Conservation (phyloP, 106 monocot genomes). For the Dioscorea zingiberensis region DNA sequence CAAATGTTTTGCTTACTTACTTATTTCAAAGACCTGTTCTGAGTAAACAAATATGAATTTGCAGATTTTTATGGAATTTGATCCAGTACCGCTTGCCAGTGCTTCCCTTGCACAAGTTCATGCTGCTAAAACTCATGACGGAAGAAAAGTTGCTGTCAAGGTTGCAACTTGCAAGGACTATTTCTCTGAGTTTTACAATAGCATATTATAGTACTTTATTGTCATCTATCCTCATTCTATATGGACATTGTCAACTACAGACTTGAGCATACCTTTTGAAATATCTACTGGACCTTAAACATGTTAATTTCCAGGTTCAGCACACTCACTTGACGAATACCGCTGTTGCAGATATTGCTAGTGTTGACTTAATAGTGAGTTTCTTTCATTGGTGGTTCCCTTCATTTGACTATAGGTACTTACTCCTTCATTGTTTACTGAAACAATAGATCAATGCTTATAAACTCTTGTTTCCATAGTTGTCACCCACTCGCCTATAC, state of each 20-base stretch:
- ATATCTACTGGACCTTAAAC: not conserved
- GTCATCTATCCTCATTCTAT: too few species aligned
- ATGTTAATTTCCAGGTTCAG: slow-evolving; percentile 66
- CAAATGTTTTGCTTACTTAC: too few species aligned
- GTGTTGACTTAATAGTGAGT: slow-evolving; percentile 76
- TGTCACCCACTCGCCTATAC: too few species aligned
- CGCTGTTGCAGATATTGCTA: slow-evolving; percentile 85
- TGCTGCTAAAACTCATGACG: slow-evolving; percentile 77
- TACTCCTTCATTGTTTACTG: not conserved
- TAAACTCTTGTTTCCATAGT: too few species aligned
- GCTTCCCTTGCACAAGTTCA: slow-evolving; percentile 99
- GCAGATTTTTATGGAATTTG: slow-evolving; percentile 82
- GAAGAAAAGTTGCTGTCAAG: slow-evolving; percentile 88
- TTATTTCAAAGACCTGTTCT: not conserved
- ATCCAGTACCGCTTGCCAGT: slow-evolving; percentile 78
- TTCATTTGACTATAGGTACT: slow-evolving; percentile 94
- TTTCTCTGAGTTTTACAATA: too few species aligned
- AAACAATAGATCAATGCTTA: not conserved
- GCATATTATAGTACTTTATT: too few species aligned
- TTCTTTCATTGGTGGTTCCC: slow-evolving; percentile 80
- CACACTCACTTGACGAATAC: slow-evolving; percentile 88
- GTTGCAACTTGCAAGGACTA: slow-evolving; percentile 23
- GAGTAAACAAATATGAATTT: not conserved
- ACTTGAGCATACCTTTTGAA: not conserved
- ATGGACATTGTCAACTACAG: too few species aligned